Base-by-base conservation (phyloP, 371 early-diverging fungal species). In the Apophysomyces elegans region DNA sequence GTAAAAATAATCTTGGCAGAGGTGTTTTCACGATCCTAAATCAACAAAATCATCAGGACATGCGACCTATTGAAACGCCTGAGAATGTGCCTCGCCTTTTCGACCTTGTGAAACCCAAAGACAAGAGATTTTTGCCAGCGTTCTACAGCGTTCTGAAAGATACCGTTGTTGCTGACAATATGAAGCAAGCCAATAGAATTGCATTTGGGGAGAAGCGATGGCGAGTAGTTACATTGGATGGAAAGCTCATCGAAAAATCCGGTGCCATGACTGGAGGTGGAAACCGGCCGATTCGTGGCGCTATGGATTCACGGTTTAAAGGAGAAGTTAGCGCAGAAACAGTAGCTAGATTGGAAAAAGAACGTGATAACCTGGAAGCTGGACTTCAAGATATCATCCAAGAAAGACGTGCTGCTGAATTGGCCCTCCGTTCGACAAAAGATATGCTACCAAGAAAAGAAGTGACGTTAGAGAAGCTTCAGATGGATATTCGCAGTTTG, bases 191-290 rank as follows among this genome's bases (percentile, higher is more conserved):
- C 3, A 96, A 95, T 64, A 76, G 88, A 39, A 91, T 99, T 50
- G 99, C 99, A 0, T 99, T 89, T 80, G 88, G 88, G 16, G 66
- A 75, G 36, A 84, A 86, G 16, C 90, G 98, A 39, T 93, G 90
- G 86, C 86, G 99, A 50, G 98, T 99, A 0, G 99, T 99, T 0
- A 99, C 99, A 1, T 71, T 99, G 61, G 95, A 94, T 63, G 99
- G 99, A 4, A 90, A 97, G 66, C 70, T 99, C 54, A 95, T 99
- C 67, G 99, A 99, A 63, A 89, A 86, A 37, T 91, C 94, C 0
- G 99, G 99, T 70, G 92, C 99, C 7, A 98, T 99, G 98, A 91
- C 92, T 16, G 99, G 99, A 70, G 99, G 99, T 67, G 96, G 96
- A 16, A 91, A 85, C 35, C 79, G 78, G 38, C 84, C 79, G 3